These are phyloP conservation scores for Cydonia oblonga DNA, from an alignment of 331 rosid species.

Conservation along the genomic window DNA sequence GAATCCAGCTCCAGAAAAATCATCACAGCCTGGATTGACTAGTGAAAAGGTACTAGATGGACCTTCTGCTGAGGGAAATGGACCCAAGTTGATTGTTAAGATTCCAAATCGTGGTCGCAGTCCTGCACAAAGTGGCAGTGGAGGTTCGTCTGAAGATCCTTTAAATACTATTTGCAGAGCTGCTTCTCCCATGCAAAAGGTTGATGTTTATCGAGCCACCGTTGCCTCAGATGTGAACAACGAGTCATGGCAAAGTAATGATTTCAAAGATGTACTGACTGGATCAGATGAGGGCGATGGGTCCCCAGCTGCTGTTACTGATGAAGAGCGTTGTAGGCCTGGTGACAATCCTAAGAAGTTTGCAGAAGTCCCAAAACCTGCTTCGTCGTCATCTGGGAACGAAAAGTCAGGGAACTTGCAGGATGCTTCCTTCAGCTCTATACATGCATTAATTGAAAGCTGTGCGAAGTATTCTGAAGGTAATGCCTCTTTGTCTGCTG, in stretches of 20 bases:
- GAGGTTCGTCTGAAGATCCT: constrained; percentile 56
- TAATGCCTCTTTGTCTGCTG: constrained; percentile 36
- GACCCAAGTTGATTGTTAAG: constrained; percentile 42
- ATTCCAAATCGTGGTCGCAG: constrained; percentile 58
- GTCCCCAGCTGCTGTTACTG: constrained; percentile 26
- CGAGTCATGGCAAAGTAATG: constrained; percentile 40
- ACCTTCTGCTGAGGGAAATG: constrained; percentile 28
- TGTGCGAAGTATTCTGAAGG: constrained; percentile 68
- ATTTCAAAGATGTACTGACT: constrained; percentile 22
- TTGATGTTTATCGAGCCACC: constrained; percentile 36
- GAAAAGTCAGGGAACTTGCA: constrained; percentile 41
- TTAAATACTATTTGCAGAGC: constrained; percentile 30
- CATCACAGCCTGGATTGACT: constrained; percentile 29
- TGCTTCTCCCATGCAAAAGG: constrained; percentile 43
- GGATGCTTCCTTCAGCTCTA: constrained; percentile 69
- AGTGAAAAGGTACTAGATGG: constrained; percentile 42
- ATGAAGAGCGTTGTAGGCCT: constrained; percentile 33
- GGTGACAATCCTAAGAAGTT: constrained; percentile 29
- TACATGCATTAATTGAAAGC: constrained; percentile 73
- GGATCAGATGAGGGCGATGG: constrained; percentile 45
- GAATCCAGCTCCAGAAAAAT: constrained; percentile 44
- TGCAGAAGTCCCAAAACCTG: constrained; percentile 29
- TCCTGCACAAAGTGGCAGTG: constrained; percentile 51
- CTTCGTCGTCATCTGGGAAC: constrained; percentile 33
- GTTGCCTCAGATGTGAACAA: constrained; percentile 30